phyloP scores from a whole-genome alignment of 495 filamentous ascomycete genomes.

The Gamarada debralockiae region DNA sequence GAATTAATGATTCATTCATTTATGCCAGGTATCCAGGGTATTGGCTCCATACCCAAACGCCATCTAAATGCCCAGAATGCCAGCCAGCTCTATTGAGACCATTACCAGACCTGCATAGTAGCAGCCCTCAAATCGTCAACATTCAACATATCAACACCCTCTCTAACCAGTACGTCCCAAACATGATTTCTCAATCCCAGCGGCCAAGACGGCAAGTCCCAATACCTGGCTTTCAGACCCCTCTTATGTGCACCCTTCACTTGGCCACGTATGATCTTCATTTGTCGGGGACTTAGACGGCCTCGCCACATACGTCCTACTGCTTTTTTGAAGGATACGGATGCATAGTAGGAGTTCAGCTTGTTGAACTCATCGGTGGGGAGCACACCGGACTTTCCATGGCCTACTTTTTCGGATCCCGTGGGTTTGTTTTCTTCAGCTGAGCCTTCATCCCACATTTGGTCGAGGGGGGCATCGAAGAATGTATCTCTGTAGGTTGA shows the following conservation, averaged over 20 bases:
- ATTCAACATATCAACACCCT: conserved; percentile 72
- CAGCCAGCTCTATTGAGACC: no score
- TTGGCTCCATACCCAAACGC: no score
- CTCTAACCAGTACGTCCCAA: conserved; percentile 67
- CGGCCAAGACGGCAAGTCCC: conserved; percentile 77
- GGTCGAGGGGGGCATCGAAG: conserved; percentile 58
- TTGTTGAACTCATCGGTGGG: conserved; percentile 32
- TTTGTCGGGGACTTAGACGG: conserved; percentile 44
- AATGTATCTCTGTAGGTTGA: conserved; percentile 57
- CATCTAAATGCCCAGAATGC: no score
- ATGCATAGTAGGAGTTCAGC: conserved; percentile 52
- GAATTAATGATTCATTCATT: no score
- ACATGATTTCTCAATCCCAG: conserved; percentile 66
- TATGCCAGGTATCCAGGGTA: no score
- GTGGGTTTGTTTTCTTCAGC: conserved; percentile 8
- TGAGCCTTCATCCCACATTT: conserved; percentile 26
- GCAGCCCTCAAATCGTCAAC: conserved; percentile 69
- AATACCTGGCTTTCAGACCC: conserved; percentile 73
- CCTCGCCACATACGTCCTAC: conserved; percentile 45
- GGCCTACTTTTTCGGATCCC: conserved; percentile 4
- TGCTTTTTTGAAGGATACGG: conserved; percentile 39
- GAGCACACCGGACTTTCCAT: conserved; percentile 20
- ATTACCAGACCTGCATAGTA: conserved; percentile 18
- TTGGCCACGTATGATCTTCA: conserved; percentile 57
- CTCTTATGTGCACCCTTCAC: conserved; percentile 63